Conservation (phyloP, 805 yeast genomes). For the Jamesozyma lodderae region DNA sequence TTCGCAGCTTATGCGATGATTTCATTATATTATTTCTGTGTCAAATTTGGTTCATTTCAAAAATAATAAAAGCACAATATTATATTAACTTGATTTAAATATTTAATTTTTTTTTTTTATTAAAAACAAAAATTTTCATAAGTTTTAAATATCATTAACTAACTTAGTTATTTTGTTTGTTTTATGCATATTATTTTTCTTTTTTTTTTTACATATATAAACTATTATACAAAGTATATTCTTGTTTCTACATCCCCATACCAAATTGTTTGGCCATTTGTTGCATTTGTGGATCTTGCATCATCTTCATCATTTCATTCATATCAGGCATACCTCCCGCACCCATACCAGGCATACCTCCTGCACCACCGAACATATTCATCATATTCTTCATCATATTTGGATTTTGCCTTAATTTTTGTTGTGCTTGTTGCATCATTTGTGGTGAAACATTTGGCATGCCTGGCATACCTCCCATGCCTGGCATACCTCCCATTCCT, state of each 20-base stretch:
- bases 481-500: constrained; percentile 56
- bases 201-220: no score
- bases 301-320: constrained; percentile 54
- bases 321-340: constrained; percentile 59
- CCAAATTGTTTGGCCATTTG: constrained; percentile 45
- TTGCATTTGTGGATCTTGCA: constrained; percentile 41
- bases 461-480: constrained; percentile 47
- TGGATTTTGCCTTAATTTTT: constrained; percentile 59
- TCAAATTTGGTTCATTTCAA: no score
- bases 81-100: no score
- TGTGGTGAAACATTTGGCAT: constrained; percentile 36
- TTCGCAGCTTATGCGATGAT: no score
- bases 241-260: constrained; percentile 24
- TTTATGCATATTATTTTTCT: no score
- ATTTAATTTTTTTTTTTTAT: no score
- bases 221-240: no score
- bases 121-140: no score
- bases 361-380: constrained; percentile 58
- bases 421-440: constrained; percentile 46
- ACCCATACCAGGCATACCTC: constrained; percentile 26
- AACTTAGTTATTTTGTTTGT: no score
- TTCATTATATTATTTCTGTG: no score
- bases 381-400: constrained; percentile 66
- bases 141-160: no score
- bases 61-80: no score